Percentiles rank a stretch among this genome's conserved stretches.
These are phyloP conservation scores for Pulveroboletus sp. DNA, from an alignment of 768 basidiomycete species.

Conservation along the genomic window DNA sequence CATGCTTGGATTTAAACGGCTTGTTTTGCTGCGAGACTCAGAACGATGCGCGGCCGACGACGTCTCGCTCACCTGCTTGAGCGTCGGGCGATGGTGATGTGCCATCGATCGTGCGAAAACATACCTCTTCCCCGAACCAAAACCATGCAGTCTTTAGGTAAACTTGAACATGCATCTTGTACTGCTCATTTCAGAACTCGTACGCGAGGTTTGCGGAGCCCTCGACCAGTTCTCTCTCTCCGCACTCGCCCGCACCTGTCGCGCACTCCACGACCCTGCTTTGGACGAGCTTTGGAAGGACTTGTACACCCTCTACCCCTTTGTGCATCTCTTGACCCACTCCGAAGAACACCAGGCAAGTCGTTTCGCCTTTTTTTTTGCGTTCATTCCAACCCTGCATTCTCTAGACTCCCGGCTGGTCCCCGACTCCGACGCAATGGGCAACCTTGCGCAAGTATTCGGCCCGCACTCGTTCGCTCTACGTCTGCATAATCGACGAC, in stretches of 20 bases:
- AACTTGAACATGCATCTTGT: constrained; percentile 22
- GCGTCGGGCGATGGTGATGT: constrained; percentile 71
- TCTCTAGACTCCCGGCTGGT: background rate
- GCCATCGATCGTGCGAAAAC: constrained; percentile 11
- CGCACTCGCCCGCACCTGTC: constrained; percentile 23
- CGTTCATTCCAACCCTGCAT: background rate
- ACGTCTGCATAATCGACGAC: constrained; percentile 21
- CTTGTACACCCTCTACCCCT: constrained; percentile 20
- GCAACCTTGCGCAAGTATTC: constrained; percentile 19
- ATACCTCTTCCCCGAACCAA: too few relatives aligned
- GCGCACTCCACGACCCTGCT: constrained; percentile 19
- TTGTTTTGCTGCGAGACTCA: constrained; percentile 69
- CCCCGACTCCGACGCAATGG: constrained; percentile 12
- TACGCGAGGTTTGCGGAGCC: constrained; percentile 15
- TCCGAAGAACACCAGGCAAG: constrained; percentile 12
- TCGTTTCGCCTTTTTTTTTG: background rate
- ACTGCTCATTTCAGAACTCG: constrained; percentile 22
- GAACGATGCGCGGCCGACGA: background rate
- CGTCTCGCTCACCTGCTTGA: constrained; percentile 65
- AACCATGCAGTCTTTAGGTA: too few relatives aligned
- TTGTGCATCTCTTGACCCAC: constrained; percentile 15
- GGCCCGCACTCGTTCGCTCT: constrained; percentile 15
- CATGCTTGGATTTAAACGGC: constrained; percentile 86
- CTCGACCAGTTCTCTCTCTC: constrained; percentile 17
- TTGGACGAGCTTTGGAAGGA: constrained; percentile 25